Base-by-base conservation (phyloP, 2,329 filamentous ascomycete genomes). In the Ilyonectria robusta region DNA sequence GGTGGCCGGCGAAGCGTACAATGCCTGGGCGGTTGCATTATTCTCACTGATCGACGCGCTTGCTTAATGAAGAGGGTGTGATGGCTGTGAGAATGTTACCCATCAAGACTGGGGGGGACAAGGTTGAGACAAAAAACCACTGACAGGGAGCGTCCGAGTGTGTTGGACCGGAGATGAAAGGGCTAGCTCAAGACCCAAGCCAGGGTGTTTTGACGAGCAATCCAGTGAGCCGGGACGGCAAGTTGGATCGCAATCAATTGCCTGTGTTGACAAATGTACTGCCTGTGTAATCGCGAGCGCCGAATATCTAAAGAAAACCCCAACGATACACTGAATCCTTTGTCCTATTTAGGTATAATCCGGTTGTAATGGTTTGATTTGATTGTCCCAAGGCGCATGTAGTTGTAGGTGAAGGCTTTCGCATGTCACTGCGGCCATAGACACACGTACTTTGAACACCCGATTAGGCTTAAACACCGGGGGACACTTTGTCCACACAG, bases 131-230 rank as follows among this genome's bases (percentile, higher is more conserved):
- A 19, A 15, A 29, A 29, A 33, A 21, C 29, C 55, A 33, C 33
- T 42, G 33, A 51, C 37, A 29, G 57, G 62, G 26, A 44, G 13
- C 4, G 37, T 17, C 17, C 37, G 17, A 40, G 26, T 44, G 46
- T 59, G 62, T 31, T 60, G 56, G 56, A 51, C 44, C n/a, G 51
- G 62, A 57, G 44, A 65, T 50, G 44, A 61, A 5, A 47, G 21
- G 26, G 11, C 19, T 56, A 55, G 62, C 62, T 42, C 51, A 37
- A 37, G 57, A 37, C 51, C 62, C 50, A 65, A 50, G 60, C 57
- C 44, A 37, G 57, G 56, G 51, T 50, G n/a, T 21, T 56, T 47
- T 35, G 51, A 23, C 57, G 51, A 37, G 57, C 59, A 51, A 61
- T 44, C 57, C 57, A 65, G 46, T 26, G 15, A 65, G 26, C 51